Percentiles rank a stretch among this genome's conserved stretches.
Conservation (phyloP, 441 rosid genomes). For the Adansonia rubrostipa region DNA sequence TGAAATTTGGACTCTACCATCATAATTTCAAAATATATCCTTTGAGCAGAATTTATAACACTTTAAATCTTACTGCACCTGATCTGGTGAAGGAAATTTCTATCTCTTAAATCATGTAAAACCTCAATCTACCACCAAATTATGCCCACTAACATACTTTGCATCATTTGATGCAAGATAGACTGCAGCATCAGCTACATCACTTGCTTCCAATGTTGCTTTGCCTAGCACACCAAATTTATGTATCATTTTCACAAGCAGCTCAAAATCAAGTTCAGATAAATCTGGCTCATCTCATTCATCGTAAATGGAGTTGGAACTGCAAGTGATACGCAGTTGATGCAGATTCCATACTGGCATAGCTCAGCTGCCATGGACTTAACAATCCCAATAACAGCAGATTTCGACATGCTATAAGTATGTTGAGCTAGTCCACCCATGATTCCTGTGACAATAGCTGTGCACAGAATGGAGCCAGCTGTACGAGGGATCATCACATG, state of each 20-base stretch:
- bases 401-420: slow-evolving; percentile 66
- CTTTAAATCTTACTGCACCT: slow-evolving; percentile 35
- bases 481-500: slow-evolving; percentile 74
- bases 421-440: slow-evolving; percentile 78
- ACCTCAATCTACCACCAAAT: slow-evolving; percentile 90
- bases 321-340: slow-evolving; percentile 79
- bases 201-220: slow-evolving; percentile 59
- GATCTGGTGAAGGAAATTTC: slow-evolving; percentile 54
- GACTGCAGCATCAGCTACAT: slow-evolving; percentile 83
- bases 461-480: slow-evolving; percentile 71
- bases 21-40: not conserved
- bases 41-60: not conserved
- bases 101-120: slow-evolving; percentile 65
- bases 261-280: slow-evolving; percentile 41
- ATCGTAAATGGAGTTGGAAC: slow-evolving; percentile 62
- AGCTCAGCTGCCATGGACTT: slow-evolving; percentile 71
- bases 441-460: slow-evolving; percentile 70
- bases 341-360: slow-evolving; percentile 61
- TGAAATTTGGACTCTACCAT: not conserved
- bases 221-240: slow-evolving; percentile 52
- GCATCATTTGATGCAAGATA: slow-evolving; percentile 77
- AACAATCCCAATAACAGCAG: slow-evolving; percentile 59
- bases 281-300: slow-evolving; percentile 54
- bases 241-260: slow-evolving; percentile 45
- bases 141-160: slow-evolving; percentile 43